Evolutionary conservation across 164 flowering plant species (phyloP).

Genomic region (Aristolochia californica): DNA sequence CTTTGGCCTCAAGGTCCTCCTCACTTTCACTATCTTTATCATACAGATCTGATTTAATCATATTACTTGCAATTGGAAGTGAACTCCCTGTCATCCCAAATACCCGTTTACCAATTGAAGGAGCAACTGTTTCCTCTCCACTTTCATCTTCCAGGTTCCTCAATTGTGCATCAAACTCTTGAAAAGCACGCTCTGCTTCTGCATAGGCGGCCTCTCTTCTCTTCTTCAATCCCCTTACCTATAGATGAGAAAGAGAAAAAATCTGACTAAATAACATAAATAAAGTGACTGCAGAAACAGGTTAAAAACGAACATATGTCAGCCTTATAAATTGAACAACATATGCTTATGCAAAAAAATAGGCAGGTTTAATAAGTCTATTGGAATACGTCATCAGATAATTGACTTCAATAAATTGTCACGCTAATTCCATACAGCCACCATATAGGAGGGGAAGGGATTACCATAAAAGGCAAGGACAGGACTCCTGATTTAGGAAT

Average conservation of each 20-base stretch:
- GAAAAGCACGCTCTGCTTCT: conserved; percentile 69
- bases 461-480: conserved; percentile 89
- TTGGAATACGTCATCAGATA: too few relatives aligned
- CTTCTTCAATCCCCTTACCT: conserved; percentile 76
- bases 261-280: neutral
- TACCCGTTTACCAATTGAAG: conserved; percentile 58
- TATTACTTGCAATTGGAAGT: conserved; percentile 19
- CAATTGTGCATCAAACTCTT: conserved; percentile 55
- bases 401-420: too few relatives aligned
- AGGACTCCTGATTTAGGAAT: conserved; percentile 59
- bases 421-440: too few relatives aligned
- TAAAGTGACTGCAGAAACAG: neutral
- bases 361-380: too few relatives aligned
- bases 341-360: too few relatives aligned
- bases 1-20: conserved; percentile 34
- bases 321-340: too few relatives aligned
- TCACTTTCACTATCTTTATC: conserved; percentile 53
- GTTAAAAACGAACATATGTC: too few relatives aligned
- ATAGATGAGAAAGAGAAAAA: conserved; percentile 6
- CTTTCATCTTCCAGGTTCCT: conserved; percentile 31
- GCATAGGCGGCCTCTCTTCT: conserved; percentile 48
- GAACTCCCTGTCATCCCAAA: conserved; percentile 47
- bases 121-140: conserved; percentile 15
- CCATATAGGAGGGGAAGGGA: neutral
- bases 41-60: conserved; percentile 18